Conservation (phyloP, 2,329 filamentous ascomycete genomes). For the Cladorrhinum sp. region DNA sequence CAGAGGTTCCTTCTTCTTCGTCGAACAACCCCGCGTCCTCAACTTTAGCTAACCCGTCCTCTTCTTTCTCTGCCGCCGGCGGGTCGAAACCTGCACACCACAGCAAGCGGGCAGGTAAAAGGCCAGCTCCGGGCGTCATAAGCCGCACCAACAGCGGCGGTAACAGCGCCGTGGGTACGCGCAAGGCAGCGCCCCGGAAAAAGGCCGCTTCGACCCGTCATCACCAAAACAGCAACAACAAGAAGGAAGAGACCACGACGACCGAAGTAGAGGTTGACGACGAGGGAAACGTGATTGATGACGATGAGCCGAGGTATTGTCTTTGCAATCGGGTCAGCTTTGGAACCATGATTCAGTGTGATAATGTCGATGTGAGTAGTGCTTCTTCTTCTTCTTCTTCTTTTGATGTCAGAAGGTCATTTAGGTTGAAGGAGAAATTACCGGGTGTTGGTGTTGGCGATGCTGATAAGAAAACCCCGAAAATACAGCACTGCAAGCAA, state of each 20-base stretch:
- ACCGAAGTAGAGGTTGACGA: slow-evolving; percentile 59
- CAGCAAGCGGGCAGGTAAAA: slow-evolving; percentile 58
- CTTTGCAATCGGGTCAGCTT: slow-evolving; percentile 76
- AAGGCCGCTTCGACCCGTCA: slow-evolving; percentile 44
- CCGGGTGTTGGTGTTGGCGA: neutral
- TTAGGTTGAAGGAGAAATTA: neutral
- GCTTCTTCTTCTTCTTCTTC: slow-evolving; percentile 7
- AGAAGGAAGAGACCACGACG: slow-evolving; percentile 35
- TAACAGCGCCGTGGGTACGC: slow-evolving; percentile 66
- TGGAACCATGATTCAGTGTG: slow-evolving; percentile 80
- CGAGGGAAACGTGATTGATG: slow-evolving; percentile 68
- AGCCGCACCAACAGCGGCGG: slow-evolving; percentile 59
- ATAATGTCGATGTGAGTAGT: slow-evolving; percentile 67
- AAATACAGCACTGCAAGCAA: slow-evolving; percentile 61
- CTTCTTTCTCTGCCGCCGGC: neutral
- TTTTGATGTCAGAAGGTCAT: slow-evolving; percentile 2
- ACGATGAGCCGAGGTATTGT: slow-evolving; percentile 74
- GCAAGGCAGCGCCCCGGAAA: slow-evolving; percentile 66
- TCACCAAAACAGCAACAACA: slow-evolving; percentile 47
- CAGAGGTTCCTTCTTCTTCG: slow-evolving; percentile 38
- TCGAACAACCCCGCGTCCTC: neutral
- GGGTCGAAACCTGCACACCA: slow-evolving; percentile 32
- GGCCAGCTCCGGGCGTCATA: slow-evolving; percentile 70
- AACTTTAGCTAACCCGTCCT: neutral
- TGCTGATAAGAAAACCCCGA: neutral